Base-by-base conservation (phyloP, 108 stramenopile species). In the Discostella pseudostelligera region DNA sequence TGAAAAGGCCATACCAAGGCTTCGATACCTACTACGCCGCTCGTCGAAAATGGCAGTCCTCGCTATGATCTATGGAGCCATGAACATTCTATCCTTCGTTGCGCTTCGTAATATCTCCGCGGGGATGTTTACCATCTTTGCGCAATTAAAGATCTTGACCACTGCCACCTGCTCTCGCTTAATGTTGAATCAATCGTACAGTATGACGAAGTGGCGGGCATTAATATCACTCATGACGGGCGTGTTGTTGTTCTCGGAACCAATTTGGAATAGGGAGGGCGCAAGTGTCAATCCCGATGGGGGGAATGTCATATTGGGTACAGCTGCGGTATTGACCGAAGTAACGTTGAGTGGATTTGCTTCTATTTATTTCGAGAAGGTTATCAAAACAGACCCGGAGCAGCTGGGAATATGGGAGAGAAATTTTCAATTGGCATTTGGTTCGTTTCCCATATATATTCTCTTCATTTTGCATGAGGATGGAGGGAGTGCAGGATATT, bases 321-420 rank as follows among this genome's bases (percentile, higher is more conserved):
- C 90, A 16, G 76, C 71, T 14, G 94, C 94, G 40, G 96, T 97
- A 0, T 67, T 96, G 50, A 85, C 82, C 47, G 96, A 97, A 72
- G 94, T 97, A 4, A 83, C 87, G 2, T 53, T 97, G 44, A 87
- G 85, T 62, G 96, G 96, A 43, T 97, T 96, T 71, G 92, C 94
- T 9, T 93, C 90, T 40, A 94, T 96, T 44, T 97, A 96, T 75
- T 96, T 97, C 70, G 95, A 96, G 80, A 95, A 94, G 76, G 92
- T 94, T 36, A 81, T 97, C 55, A 90, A 87, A 65, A 83, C 67
- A 17, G 89, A 90, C 53, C 74, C 87, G 1, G 74, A 87, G 59
- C 79, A 85, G 56, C 49, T 97, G 49, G 77, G 76, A 25, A 91
- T 97, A 47, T 96, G 92, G 92, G 93, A 95, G 70, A 86, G 96